Conservation (phyloP, 805 yeast genomes). For the Schwanniomyces yamadae region DNA sequence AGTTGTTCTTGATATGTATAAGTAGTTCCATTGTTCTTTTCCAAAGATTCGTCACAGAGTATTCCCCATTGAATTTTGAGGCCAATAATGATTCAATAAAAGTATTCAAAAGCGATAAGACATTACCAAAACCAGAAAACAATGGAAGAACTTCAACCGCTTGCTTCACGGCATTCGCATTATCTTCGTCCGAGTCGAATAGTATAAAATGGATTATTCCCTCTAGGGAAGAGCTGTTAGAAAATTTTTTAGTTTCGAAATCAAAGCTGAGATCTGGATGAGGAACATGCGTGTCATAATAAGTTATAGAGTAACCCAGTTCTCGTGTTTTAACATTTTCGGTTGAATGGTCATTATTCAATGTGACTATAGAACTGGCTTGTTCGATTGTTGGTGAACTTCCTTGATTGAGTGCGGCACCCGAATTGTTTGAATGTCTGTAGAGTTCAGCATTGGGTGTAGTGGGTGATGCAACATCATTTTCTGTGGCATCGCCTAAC, state of each 20-base stretch:
- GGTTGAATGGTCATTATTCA: too few species aligned
- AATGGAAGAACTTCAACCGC: conserved; percentile 33
- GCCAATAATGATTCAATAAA: conserved; percentile 8
- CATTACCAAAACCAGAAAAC: conserved; percentile 31
- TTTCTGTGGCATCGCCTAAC: conserved; percentile 8
- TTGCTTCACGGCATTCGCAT: conserved; percentile 15
- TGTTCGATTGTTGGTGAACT: not conserved
- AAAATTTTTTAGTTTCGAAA: conserved; percentile 34
- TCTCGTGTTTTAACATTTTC: too few species aligned
- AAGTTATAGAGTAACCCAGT: conserved; percentile 16
- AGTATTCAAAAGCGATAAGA: conserved; percentile 20
- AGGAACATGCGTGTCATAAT: conserved; percentile 24
- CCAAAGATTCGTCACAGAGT: conserved; percentile 31
- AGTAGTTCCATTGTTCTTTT: conserved; percentile 55
- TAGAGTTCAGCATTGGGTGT: conserved; percentile 12
- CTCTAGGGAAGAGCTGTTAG: conserved; percentile 60
- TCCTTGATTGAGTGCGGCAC: not conserved
- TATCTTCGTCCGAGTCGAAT: conserved; percentile 14
- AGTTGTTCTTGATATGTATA: conserved; percentile 54
- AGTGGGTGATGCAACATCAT: conserved; percentile 1
- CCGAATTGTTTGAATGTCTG: conserved; percentile 16
- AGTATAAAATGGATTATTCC: conserved; percentile 74
- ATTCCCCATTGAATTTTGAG: conserved; percentile 16
- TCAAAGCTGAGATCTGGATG: conserved; percentile 47
- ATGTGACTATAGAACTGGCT: not conserved